Evolutionary conservation across 2,329 filamentous ascomycete genomes (phyloP).

Genomic region (Trichothecium sympodiale): DNA sequence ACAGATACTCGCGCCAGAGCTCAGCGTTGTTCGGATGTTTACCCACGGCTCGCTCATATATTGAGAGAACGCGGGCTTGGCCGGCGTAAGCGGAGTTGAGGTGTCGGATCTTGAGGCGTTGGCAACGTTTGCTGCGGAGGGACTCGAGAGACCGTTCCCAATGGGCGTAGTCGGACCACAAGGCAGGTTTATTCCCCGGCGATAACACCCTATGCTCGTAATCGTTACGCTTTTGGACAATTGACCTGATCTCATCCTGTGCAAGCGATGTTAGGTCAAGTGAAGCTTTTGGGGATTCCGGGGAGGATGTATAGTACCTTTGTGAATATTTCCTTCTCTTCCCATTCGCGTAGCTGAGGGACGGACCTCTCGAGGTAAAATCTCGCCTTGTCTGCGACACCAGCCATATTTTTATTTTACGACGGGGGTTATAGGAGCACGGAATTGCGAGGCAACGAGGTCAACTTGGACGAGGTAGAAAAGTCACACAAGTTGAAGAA

Average conservation of each 20-base stretch:
- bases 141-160: slow-evolving; percentile 62
- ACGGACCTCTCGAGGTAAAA: slow-evolving; percentile 91
- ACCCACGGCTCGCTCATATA: slow-evolving; percentile 76
- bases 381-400: slow-evolving; percentile 83
- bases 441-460: slow-evolving; percentile 5
- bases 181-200: slow-evolving; percentile 61
- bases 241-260: slow-evolving; percentile 79
- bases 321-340: slow-evolving; percentile 83
- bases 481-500: too few relatives aligned
- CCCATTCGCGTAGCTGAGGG: slow-evolving; percentile 83
- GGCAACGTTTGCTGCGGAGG: slow-evolving; percentile 72
- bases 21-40: slow-evolving; percentile 73
- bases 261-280: slow-evolving; percentile 1
- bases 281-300: slow-evolving; percentile 1
- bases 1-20: slow-evolving; percentile 85
- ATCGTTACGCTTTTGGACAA: slow-evolving; percentile 82
- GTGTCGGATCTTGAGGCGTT: slow-evolving; percentile 64
- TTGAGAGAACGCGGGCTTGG: slow-evolving; percentile 75
- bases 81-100: slow-evolving; percentile 56
- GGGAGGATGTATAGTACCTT: slow-evolving; percentile 38
- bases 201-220: slow-evolving; percentile 87
- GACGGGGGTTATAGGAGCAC: too few relatives aligned
- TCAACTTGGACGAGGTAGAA: slow-evolving; percentile 3
- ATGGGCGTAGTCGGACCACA: slow-evolving; percentile 75
- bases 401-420: slow-evolving; percentile 42